Evolutionary conservation across 106 monocot genomes (phyloP).

Genomic region (Posidonia australis): DNA sequence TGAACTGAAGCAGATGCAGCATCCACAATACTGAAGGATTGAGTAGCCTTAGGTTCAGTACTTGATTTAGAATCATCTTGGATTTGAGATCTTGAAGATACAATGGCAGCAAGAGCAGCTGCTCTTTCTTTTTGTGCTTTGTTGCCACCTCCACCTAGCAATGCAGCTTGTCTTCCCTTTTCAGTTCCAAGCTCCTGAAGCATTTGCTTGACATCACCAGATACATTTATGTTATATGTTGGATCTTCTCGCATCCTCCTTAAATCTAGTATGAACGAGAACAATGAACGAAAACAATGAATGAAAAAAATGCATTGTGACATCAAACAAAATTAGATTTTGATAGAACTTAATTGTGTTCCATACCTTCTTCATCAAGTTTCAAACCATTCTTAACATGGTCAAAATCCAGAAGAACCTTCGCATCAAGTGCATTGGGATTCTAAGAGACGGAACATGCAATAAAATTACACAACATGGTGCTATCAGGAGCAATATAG

Average conservation of each 20-base stretch:
- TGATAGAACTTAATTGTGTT: neutral
- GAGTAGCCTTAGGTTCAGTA: conserved; percentile 31
- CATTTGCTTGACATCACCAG: conserved; percentile 99
- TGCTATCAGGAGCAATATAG: too few species aligned
- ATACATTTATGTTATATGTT: conserved; percentile 86
- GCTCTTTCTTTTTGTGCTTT: conserved; percentile 96
- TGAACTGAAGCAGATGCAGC: conserved; percentile 92
- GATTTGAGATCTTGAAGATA: conserved; percentile 51
- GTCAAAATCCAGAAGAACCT: conserved; percentile 86
- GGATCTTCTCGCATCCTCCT: conserved; percentile 84
- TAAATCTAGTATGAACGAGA: conserved; percentile 33
- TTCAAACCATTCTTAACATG: conserved; percentile 82
- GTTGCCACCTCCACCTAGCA: conserved; percentile 87
- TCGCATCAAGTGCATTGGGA: conserved; percentile 86
- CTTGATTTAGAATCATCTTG: conserved; percentile 48
- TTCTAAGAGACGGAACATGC: conserved; percentile 35
- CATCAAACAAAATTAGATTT: neutral
- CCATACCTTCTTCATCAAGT: conserved; percentile 88
- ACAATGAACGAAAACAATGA: too few species aligned
- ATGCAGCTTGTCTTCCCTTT: conserved; percentile 58
- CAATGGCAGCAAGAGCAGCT: conserved; percentile 75
- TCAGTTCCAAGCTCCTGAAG: conserved; percentile 85
- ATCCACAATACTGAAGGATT: conserved; percentile 89
- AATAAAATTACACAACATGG: too few species aligned
- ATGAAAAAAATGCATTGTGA: neutral